Evolutionary conservation across 2,329 filamentous ascomycete genomes (phyloP).

Genomic region (Coniochaeta hoffmannii): DNA sequence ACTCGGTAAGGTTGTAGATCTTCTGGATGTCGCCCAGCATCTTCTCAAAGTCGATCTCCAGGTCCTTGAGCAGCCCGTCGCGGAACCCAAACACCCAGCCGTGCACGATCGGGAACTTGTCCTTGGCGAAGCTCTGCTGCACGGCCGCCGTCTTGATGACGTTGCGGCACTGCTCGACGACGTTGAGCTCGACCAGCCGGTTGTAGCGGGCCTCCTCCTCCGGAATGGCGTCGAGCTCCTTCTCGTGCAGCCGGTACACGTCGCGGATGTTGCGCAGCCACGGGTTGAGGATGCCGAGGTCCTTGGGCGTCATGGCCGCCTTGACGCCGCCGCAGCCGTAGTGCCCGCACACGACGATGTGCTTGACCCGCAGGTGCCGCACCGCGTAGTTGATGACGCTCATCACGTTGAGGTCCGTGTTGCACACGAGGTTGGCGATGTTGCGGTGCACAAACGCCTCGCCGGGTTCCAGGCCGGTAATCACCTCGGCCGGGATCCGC

Average conservation of each 20-base stretch:
- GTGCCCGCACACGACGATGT: conserved; percentile 73
- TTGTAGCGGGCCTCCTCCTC: conserved; percentile 55
- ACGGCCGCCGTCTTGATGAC: conserved; percentile 74
- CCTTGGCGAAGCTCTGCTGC: conserved; percentile 59
- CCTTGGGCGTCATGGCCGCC: conserved; percentile 64
- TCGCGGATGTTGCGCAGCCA: conserved; percentile 71
- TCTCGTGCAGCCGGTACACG: conserved; percentile 64
- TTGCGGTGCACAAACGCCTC: conserved; percentile 94
- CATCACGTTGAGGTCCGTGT: conserved; percentile 72
- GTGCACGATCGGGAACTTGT: conserved; percentile 62
- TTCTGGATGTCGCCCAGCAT: conserved; percentile 47
- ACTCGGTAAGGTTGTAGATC: conserved; percentile 45
- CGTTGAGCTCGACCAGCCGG: conserved; percentile 77
- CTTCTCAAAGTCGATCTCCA: conserved; percentile 47
- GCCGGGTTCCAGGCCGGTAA: conserved; percentile 76
- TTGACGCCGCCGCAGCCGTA: conserved; percentile 73
- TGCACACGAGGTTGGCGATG: conserved; percentile 82
- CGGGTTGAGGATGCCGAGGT: conserved; percentile 63
- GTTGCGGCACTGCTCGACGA: conserved; percentile 68
- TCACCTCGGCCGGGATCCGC: conserved; percentile 83
- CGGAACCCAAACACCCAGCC: conserved; percentile 67
- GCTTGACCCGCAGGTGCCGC: conserved; percentile 69
- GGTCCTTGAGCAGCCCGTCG: conserved; percentile 57
- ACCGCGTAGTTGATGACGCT: conserved; percentile 85
- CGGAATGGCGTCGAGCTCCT: conserved; percentile 57